Evolutionary conservation across 495 filamentous ascomycete genomes (phyloP), one percentile per base, ranked within the genome.

Genomic region (Hyaloscypha finlandica): DNA sequence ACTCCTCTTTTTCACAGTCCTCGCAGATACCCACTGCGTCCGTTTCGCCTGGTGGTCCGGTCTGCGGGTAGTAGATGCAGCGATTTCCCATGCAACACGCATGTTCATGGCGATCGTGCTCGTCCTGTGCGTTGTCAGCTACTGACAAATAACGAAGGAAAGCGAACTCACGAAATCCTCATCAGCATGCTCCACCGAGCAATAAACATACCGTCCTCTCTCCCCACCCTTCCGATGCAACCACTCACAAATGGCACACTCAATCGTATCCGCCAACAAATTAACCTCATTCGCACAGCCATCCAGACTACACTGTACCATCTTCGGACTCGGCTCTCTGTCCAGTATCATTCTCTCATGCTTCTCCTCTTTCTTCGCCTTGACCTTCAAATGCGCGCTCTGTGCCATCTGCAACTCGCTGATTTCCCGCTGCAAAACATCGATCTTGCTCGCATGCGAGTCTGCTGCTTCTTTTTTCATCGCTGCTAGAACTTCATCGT

Each of bases 241-340:
- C 71, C 67, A 78, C 64, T 71, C 81, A 80, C 48, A 85, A 35
- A 45, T 74, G 65, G 65, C 81, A 83, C 61, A 74, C 68, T 39
- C 75, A 63, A 61, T 78, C 77, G 42, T 65, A 66, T 64, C 66
- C 74, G 67, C 66, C 30, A 63, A 56, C 59, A 51, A 67, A 68
- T 29, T 57, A 4, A 64, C 77, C 70, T 25, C 74, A 4, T 52
- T 55, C 70, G 64, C 79, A 83, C 25, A 76, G 71, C 14, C 71
- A 65, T 67, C 82, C 80, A 12, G 74, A 72, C 31, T 78, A 74
- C 45, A 83, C 65, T 19, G 73, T 55, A 64, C 77, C 72, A 31
- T 76, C 71, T 60, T 73, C 67, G 58, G 76, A 63, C 30, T 71
- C 67, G 16, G 71, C 67, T 67, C 67, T 64, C 70, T 70, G 37